Evolutionary conservation across 495 filamentous ascomycete genomes (phyloP), one percentile per base, ranked within the genome.

Genomic region (Immersiella caudata): DNA sequence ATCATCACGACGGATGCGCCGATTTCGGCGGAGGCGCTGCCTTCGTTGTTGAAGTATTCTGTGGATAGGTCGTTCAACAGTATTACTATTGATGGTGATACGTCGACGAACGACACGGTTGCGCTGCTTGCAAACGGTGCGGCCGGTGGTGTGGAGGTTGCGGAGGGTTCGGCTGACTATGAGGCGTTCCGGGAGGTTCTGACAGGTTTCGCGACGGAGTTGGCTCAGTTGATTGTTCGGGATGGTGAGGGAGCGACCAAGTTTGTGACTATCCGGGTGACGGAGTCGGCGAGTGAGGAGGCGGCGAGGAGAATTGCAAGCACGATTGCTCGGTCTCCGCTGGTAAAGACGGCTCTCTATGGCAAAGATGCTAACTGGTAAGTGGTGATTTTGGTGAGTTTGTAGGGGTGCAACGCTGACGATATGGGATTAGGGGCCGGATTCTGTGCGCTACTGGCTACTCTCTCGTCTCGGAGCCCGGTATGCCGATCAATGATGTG

Each of bases 161-260:
- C 82, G 4, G 77, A 87, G 49, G 76, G 82, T 16, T 86, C 86
- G 18, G 82, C 83, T 14, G 90, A 91, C 66, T 91, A 89, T 75
- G 71, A 79, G 56, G 88, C 83, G 12, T 89, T 97, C 80, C 84
- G 86, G 56, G 74, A 81, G 2, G 82, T 91, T 6, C 83, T 98
- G 35, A 93, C 91, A 18, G 80, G 82, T 8, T 95, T 98, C 79
- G 84, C 93, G 0, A 87, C 88, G 61, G 88, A 93, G 60, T 87
- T 98, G 1, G 94, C 94, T 18, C 91, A 97, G 78, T 88, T 97
- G 22, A 90, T 99, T 33, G 92, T 99, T 24, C 90, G 94, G 36
- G 96, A 99, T 75, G 95, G 96, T 72, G 95, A 99, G 79, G 95
- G 95, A 62, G 96, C 96, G 3, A 98, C 95, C 18, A 99, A 99